Conservation (phyloP, 2,329 filamentous ascomycete species). For the Fusarium bulbicola region DNA sequence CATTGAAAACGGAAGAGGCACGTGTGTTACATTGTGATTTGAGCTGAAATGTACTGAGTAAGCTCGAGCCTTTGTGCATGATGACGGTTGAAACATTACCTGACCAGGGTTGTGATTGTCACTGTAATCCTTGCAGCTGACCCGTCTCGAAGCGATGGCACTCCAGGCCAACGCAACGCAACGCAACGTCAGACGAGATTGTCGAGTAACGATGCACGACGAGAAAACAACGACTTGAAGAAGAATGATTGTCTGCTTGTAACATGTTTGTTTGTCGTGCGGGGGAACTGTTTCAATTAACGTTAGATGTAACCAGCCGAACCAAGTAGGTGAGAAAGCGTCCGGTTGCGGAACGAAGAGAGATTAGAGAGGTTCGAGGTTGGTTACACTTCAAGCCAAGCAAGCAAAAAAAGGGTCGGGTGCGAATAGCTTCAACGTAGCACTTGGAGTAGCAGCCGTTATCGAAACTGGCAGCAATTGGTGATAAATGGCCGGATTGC, state of each 20-base stretch:
- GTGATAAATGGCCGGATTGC: slow-evolving; percentile 30
- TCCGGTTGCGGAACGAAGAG: not conserved
- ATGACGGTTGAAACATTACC: not conserved
- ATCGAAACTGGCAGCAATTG: slow-evolving; percentile 7
- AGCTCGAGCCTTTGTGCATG: not conserved
- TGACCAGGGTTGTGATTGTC: not conserved
- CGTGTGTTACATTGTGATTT: not conserved
- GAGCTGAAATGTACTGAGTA: not conserved
- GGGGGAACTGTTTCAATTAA: slow-evolving; percentile 2
- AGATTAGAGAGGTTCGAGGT: not conserved
- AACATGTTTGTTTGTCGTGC: slow-evolving; percentile 7
- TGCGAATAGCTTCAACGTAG: slow-evolving; percentile 29
- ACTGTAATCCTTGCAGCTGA: not conserved
- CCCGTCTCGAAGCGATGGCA: not conserved
- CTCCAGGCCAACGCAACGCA: not conserved
- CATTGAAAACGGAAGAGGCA: not conserved
- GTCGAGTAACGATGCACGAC: slow-evolving; percentile 9
- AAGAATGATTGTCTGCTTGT: not conserved
- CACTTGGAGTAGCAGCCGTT: slow-evolving; percentile 13
- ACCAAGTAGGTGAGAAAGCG: not conserved
- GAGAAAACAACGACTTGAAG: not conserved
- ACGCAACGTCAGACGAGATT: slow-evolving; percentile 4
- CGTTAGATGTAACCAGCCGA: slow-evolving; percentile 19
- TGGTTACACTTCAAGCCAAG: slow-evolving; percentile 17
- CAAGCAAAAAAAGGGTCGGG: not conserved